Percentiles rank a stretch among this genome's conserved stretches.
Conservation (phyloP, 2,329 filamentous ascomycete genomes). For the Monosporascus sp. region DNA sequence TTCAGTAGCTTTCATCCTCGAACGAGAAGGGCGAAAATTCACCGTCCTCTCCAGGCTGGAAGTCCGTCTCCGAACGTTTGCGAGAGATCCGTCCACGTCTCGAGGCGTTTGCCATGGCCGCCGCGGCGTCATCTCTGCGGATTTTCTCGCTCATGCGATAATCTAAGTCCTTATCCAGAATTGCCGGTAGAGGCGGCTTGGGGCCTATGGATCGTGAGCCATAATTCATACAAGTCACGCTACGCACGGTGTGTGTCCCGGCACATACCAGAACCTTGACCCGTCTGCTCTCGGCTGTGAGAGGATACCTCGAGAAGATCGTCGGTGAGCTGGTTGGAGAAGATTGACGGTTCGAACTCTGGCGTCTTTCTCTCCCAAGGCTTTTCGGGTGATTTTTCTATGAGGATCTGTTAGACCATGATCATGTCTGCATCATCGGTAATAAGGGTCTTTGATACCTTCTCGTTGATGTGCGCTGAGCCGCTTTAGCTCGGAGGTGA, state of each 20-base stretch:
- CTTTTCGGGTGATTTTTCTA: background rate
- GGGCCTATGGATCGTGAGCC: conserved; percentile 1
- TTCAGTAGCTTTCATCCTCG: background rate
- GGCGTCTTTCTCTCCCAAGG: background rate
- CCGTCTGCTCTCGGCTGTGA: background rate
- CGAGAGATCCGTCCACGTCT: background rate
- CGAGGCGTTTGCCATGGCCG: background rate
- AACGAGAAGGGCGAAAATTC: background rate
- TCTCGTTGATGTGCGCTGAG: conserved; percentile 12
- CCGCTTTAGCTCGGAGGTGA: conserved; percentile 26
- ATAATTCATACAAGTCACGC: background rate
- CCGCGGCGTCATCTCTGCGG: conserved; percentile 9
- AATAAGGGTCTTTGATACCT: conserved; percentile 2
- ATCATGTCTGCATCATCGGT: no score
- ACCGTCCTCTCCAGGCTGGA: background rate
- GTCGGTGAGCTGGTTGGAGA: background rate
- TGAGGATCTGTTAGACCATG: background rate
- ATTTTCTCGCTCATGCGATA: conserved; percentile 21
- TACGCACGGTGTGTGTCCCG: no score
- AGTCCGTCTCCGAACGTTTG: background rate
- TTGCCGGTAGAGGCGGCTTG: conserved; percentile 8
- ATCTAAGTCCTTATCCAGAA: conserved; percentile 21
- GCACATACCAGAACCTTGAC: no score
- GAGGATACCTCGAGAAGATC: background rate
- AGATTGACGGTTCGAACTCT: background rate